These are phyloP conservation scores for Cercospora beticola DNA, from an alignment of 2,329 filamentous ascomycete genomes.

Conservation along the genomic window DNA sequence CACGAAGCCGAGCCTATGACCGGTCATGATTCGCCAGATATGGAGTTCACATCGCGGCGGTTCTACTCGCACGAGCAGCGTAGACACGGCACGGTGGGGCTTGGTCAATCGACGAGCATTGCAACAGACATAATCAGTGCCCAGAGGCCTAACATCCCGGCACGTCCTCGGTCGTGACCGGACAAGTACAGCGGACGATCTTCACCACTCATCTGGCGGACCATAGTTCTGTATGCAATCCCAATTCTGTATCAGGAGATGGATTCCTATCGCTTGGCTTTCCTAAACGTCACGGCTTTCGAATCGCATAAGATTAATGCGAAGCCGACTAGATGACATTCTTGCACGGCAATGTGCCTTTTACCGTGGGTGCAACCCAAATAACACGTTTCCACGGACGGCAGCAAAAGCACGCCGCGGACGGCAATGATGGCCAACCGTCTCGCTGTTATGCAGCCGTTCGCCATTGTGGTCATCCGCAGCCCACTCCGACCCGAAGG, in stretches of 20 bases:
- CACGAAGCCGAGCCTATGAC: conserved; percentile 10
- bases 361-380: not conserved
- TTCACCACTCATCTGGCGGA: not conserved
- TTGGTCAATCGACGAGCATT: not conserved
- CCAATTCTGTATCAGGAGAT: not conserved
- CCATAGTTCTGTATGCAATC: not conserved
- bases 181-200: not conserved
- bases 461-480: not conserved
- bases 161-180: not conserved
- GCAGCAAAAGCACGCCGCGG: not conserved
- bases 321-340: not conserved
- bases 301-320: not conserved
- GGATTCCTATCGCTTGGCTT: not conserved
- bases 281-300: not conserved
- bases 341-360: not conserved
- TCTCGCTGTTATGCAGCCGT: not conserved
- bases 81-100: not conserved
- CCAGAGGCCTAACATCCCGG: not conserved
- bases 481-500: not conserved
- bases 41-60: not conserved
- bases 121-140: not conserved
- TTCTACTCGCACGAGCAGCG: not conserved
- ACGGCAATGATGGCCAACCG: not conserved
- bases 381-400: not conserved
- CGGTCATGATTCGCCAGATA: conserved; percentile 8